phyloP scores from a whole-genome alignment of 768 basidiomycete genomes.

The Tremella mesenterica region DNA sequence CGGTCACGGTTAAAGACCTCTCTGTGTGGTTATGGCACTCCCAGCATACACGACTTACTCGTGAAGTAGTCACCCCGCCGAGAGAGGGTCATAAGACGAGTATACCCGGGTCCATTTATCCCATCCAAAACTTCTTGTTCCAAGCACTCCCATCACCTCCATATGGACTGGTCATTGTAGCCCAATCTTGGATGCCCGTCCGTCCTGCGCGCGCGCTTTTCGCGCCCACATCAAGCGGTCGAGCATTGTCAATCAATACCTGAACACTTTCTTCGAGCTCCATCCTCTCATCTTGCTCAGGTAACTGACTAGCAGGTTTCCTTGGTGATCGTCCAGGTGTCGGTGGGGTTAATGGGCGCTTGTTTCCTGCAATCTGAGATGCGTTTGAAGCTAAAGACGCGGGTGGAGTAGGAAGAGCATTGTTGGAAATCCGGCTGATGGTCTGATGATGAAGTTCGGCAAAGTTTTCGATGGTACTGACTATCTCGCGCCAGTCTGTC shows the following conservation, averaged over 20 bases:
- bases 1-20: too few relatives aligned
- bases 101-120: too few relatives aligned
- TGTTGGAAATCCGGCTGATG: not conserved
- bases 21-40: too few relatives aligned
- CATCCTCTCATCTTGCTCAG: not conserved
- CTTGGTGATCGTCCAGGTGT: not conserved
- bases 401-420: not conserved
- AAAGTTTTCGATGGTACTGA: conserved; percentile 41
- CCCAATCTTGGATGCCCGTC: too few relatives aligned
- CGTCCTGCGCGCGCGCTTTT: too few relatives aligned
- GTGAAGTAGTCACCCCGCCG: too few relatives aligned
- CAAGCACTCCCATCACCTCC: too few relatives aligned
- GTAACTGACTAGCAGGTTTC: not conserved
- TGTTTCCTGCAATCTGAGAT: not conserved
- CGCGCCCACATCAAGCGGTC: not conserved
- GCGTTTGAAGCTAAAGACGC: not conserved
- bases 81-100: too few relatives aligned
- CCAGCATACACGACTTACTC: too few relatives aligned
- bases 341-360: not conserved
- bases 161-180: too few relatives aligned
- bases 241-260: not conserved
- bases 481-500: conserved; percentile 89
- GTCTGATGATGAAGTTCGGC: conserved; percentile 6
- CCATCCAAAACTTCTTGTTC: not conserved
- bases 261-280: not conserved